These are phyloP conservation scores for Leccinum sublutescens DNA, from an alignment of 768 basidiomycete species.

Conservation along the genomic window DNA sequence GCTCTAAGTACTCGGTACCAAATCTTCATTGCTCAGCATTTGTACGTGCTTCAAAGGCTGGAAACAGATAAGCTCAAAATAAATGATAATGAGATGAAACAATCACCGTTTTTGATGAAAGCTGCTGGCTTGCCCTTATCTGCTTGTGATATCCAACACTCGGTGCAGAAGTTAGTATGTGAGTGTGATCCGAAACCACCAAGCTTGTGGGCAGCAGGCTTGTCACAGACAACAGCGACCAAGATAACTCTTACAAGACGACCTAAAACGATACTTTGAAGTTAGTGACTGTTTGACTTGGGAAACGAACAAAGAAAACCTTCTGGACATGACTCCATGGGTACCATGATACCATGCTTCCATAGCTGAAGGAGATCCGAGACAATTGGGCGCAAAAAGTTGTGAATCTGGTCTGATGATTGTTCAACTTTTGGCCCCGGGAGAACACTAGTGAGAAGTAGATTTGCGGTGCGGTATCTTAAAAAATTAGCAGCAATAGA, in stretches of 20 bases:
- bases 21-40: neutral
- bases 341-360: neutral
- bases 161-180: neutral
- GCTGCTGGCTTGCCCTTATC: neutral
- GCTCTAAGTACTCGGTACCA: neutral
- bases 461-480: neutral
- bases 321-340: neutral
- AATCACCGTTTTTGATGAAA: no score
- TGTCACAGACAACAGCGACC: neutral
- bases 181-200: neutral
- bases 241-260: neutral
- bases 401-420: neutral
- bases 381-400: neutral
- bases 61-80: no score
- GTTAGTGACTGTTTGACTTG: no score
- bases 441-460: neutral
- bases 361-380: neutral
- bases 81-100: no score
- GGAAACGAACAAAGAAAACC: neutral
- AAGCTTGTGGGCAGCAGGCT: neutral
- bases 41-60: no score
- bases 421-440: neutral
- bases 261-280: neutral
- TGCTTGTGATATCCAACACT: neutral
- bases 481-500: neutral